Evolutionary conservation across 352 stramenopile genomes (phyloP).

Genomic region (Blastocystis sp.): DNA sequence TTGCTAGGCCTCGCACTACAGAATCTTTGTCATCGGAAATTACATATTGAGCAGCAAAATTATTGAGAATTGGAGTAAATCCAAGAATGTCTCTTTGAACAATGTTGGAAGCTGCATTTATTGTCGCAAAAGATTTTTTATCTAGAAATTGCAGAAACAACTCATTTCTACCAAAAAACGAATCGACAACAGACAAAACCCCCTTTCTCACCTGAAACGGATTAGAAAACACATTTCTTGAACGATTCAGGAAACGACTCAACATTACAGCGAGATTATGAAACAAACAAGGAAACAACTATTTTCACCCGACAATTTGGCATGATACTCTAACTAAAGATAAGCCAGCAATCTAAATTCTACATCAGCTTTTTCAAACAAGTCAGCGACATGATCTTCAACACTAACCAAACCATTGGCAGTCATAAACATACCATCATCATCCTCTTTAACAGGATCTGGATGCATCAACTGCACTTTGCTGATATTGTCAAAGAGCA

Average conservation of each 20-base stretch:
- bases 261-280: background rate
- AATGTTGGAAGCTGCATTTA: background rate
- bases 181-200: background rate
- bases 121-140: background rate
- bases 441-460: slow-evolving; percentile 31
- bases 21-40: background rate
- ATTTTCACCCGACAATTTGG: background rate
- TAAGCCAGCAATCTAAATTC: background rate
- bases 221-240: no score
- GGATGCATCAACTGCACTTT: slow-evolving; percentile 19
- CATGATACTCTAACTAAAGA: background rate
- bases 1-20: background rate
- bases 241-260: background rate
- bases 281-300: background rate
- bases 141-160: background rate
- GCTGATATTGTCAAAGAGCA: slow-evolving; percentile 25
- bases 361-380: slow-evolving; percentile 35
- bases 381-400: slow-evolving; percentile 12
- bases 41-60: background rate
- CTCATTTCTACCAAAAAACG: background rate
- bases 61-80: slow-evolving; percentile 38
- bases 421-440: slow-evolving; percentile 54
- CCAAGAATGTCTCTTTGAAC: background rate
- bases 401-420: slow-evolving; percentile 34
- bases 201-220: background rate